Conservation (phyloP, 371 early-diverging fungal genomes). For the Syncephalis plumigaleata region DNA sequence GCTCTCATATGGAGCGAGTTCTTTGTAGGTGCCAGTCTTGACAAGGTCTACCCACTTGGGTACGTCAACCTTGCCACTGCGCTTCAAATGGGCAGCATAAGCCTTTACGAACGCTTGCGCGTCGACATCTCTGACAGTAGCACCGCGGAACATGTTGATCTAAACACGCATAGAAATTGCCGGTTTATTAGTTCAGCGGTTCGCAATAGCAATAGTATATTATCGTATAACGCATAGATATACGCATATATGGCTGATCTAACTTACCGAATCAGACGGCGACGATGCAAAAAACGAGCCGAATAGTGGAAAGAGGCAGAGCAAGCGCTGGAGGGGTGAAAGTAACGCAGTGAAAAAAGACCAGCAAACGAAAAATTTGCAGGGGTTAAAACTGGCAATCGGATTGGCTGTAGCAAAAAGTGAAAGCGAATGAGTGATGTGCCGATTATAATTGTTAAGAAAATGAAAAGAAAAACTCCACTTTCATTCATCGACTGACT, state of each 20-base stretch:
- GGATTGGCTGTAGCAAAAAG: too few species aligned
- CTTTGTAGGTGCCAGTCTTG: conserved; percentile 94
- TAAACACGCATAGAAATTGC: neutral
- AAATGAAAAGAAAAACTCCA: too few species aligned
- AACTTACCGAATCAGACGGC: too few species aligned
- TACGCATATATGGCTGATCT: neutral
- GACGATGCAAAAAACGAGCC: too few species aligned
- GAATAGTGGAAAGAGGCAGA: too few species aligned
- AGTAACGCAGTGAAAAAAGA: too few species aligned
- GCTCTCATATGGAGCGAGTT: conserved; percentile 91
- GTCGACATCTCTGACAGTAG: conserved; percentile 95
- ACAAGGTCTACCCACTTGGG: conserved; percentile 97
- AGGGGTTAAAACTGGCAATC: too few species aligned
- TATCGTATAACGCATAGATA: neutral
- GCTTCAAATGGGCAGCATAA: conserved; percentile 95
- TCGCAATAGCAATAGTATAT: neutral
- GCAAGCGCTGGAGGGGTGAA: too few species aligned
- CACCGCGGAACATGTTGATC: conserved; percentile 34
- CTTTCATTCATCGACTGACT: too few species aligned
- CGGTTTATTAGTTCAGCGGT: neutral
- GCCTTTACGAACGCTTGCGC: conserved; percentile 91
- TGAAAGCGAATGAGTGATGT: too few species aligned
- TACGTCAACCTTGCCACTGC: conserved; percentile 92
- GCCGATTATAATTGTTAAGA: too few species aligned
- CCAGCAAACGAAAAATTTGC: too few species aligned